These are phyloP conservation scores for Phialocephala sp. DNA, from an alignment of 2,329 filamentous ascomycete genomes.

Conservation along the genomic window DNA sequence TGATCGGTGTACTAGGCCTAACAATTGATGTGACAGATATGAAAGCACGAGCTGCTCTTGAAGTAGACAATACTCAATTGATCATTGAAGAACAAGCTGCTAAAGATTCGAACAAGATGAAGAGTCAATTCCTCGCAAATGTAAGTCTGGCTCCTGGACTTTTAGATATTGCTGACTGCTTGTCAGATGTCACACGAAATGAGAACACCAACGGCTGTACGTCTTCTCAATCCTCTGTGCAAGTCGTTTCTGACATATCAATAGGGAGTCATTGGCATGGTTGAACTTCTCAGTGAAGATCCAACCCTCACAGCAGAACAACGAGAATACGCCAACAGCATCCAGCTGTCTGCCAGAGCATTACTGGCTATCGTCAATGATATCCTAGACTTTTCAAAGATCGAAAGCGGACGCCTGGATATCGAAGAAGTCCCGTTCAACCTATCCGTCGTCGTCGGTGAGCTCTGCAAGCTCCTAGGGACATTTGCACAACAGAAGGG, in stretches of 20 bases:
- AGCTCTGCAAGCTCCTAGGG: conserved; percentile 68
- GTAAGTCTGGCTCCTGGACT: conserved; percentile 19
- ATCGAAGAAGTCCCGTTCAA: conserved; percentile 72
- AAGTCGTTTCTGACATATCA: conserved; percentile 5
- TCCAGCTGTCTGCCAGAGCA: conserved; percentile 34
- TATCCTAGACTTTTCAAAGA: conserved; percentile 74
- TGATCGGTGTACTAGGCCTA: conserved; percentile 35
- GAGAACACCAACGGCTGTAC: conserved; percentile 37
- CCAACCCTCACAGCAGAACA: conserved; percentile 31
- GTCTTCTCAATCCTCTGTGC: neutral
- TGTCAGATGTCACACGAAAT: conserved; percentile 38
- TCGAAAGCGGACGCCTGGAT: conserved; percentile 75
- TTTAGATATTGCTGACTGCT: conserved; percentile 4
- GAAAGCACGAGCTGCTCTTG: conserved; percentile 31
- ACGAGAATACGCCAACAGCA: conserved; percentile 35
- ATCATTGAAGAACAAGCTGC: conserved; percentile 36
- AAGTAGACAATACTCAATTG: conserved; percentile 35
- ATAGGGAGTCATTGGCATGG: conserved; percentile 38
- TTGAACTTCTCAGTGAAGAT: conserved; percentile 36
- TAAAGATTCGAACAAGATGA: conserved; percentile 35
- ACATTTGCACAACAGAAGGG: conserved; percentile 65
- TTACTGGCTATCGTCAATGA: conserved; percentile 67
- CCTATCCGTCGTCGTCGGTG: conserved; percentile 46
- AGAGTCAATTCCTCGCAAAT: conserved; percentile 39
- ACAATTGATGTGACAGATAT: conserved; percentile 38